phyloP scores from a whole-genome alignment of 1,284 basidiomycete genomes.

The Heimioporus retisporus region DNA sequence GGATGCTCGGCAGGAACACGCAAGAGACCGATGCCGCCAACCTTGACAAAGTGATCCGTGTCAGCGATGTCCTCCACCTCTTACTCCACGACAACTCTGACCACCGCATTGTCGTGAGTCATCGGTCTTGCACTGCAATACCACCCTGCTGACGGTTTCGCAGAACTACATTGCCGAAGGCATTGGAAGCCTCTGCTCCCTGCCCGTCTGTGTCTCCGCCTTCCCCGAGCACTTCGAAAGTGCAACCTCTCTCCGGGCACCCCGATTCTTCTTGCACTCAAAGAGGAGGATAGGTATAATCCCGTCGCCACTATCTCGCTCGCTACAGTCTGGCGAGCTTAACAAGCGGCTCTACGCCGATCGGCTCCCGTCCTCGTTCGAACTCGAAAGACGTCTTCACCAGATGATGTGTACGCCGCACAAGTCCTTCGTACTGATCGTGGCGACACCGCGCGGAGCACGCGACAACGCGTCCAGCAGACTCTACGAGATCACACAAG shows the following conservation, averaged over 20 bases:
- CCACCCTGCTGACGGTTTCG: no score
- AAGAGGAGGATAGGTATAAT: no score
- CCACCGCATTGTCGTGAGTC: slow-evolving; percentile 36
- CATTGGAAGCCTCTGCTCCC: slow-evolving; percentile 69
- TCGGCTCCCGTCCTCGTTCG: no score
- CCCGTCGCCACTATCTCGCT: no score
- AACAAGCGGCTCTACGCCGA: no score
- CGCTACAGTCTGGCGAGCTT: no score
- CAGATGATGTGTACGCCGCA: slow-evolving; percentile 55
- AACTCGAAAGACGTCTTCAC: no score
- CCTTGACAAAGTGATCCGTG: slow-evolving; percentile 60
- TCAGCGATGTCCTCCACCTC: slow-evolving; percentile 79
- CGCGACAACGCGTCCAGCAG: slow-evolving; percentile 56
- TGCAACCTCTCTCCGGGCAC: no score
- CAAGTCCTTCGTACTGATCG: slow-evolving; percentile 82
- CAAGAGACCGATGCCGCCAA: slow-evolving; percentile 61
- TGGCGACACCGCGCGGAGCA: slow-evolving; percentile 54
- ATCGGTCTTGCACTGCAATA: no score
- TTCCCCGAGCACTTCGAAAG: no score
- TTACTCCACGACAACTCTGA: slow-evolving; percentile 65
- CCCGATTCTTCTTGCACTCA: no score
- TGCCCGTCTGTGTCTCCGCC: slow-evolving; percentile 54
- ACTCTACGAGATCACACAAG: slow-evolving; percentile 64
- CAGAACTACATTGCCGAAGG: slow-evolving; percentile 61
- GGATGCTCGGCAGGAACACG: slow-evolving; percentile 44